Evolutionary conservation across 805 yeast genomes (phyloP).

Genomic region (Saccharomycopsis lassenensis): DNA sequence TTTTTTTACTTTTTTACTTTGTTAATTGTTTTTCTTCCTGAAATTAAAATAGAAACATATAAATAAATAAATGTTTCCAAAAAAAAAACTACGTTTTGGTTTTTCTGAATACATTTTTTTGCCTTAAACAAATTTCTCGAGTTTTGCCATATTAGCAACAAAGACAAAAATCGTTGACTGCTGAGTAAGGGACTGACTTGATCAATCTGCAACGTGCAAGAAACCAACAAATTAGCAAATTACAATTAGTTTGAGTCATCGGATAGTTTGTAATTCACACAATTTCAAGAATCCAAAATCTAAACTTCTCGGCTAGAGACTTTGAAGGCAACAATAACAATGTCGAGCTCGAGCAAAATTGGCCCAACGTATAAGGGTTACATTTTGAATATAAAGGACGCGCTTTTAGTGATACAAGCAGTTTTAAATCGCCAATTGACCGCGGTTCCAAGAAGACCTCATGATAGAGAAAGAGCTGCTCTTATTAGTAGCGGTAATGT

Average conservation of each 20-base stretch:
- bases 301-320: not conserved
- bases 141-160: not conserved
- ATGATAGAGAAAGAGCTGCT: conserved; percentile 57
- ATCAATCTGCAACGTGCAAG: too few species aligned
- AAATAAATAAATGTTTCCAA: too few species aligned
- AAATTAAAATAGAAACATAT: too few species aligned
- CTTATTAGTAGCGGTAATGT: conserved; percentile 69
- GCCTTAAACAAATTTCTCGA: not conserved
- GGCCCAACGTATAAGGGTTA: conserved; percentile 32
- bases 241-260: not conserved
- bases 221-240: not conserved
- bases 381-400: conserved; percentile 75
- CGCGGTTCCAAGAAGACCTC: conserved; percentile 68
- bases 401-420: conserved; percentile 73
- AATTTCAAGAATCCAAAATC: not conserved
- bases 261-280: not conserved
- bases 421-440: conserved; percentile 48
- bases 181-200: too few species aligned
- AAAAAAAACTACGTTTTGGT: not conserved
- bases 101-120: not conserved
- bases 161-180: not conserved
- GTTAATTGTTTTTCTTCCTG: not conserved
- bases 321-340: not conserved
- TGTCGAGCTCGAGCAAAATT: conserved; percentile 9
- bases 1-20: not conserved